Conservation (phyloP, 106 monocot genomes). For the Platanthera zijinensis region DNA sequence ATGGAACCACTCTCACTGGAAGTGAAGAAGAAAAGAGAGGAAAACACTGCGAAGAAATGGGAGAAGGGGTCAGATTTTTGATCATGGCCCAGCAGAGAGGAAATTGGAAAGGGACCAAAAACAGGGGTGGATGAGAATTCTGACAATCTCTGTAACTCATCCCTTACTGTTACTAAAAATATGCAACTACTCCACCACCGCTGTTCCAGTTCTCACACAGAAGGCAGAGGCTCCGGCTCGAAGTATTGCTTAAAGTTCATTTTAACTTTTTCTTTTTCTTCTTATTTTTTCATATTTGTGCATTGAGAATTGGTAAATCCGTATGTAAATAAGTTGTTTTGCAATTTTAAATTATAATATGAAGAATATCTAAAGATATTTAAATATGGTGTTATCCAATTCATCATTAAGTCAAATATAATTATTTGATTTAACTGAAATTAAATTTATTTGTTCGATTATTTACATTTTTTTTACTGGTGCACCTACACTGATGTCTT, state of each 20-base stretch:
- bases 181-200: background rate
- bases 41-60: constrained; percentile 6
- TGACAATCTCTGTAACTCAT: constrained; percentile 1
- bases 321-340: too few species aligned
- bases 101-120: constrained; percentile 3
- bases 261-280: too few species aligned
- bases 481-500: too few species aligned
- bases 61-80: constrained; percentile 11
- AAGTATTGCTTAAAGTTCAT: background rate
- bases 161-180: background rate
- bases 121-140: background rate
- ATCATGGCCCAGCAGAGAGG: background rate
- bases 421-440: too few species aligned
- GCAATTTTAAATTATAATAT: too few species aligned
- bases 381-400: too few species aligned
- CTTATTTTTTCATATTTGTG: too few species aligned
- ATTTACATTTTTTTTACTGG: too few species aligned
- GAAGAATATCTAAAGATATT: too few species aligned
- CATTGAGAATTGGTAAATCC: too few species aligned
- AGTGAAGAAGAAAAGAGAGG: background rate
- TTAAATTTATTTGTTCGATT: too few species aligned
- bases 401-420: too few species aligned
- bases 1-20: constrained; percentile 7
- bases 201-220: background rate
- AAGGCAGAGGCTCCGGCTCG: background rate